phyloP scores from a whole-genome alignment of 495 filamentous ascomycete species.

The Tetracladium setigerum region DNA sequence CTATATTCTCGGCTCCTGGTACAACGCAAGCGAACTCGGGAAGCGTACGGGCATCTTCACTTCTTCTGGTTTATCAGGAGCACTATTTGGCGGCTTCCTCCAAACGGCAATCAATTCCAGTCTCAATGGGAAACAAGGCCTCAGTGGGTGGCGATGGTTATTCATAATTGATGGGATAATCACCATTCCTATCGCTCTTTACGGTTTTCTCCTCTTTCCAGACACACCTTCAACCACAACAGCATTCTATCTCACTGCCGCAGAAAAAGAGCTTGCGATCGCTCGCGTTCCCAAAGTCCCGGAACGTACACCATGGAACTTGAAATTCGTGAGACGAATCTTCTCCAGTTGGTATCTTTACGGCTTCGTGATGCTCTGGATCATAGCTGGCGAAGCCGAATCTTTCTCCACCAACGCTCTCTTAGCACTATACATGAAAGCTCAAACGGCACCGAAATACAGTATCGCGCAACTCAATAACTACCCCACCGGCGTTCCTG shows the following conservation, averaged over 20 bases:
- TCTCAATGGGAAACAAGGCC: conserved; percentile 41
- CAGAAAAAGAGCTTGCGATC: conserved; percentile 39
- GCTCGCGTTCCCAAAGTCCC: conserved; percentile 27
- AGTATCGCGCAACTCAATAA: conserved; percentile 39
- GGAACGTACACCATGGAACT: conserved; percentile 27
- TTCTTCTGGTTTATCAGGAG: conserved; percentile 41
- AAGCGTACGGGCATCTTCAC: conserved; percentile 54
- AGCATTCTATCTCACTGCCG: conserved; percentile 40
- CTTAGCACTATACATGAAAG: conserved; percentile 37
- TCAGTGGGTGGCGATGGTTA: conserved; percentile 60
- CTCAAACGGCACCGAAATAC: conserved; percentile 26
- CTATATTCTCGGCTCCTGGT: conserved; percentile 62
- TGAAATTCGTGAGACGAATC: conserved; percentile 32
- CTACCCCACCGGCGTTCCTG: conserved; percentile 39
- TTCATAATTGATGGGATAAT: conserved; percentile 46
- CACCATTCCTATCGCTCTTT: conserved; percentile 50
- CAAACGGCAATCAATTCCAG: conserved; percentile 48
- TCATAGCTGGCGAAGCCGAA: conserved; percentile 42
- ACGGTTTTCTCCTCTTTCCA: conserved; percentile 51
- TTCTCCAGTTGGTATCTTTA: conserved; percentile 41
- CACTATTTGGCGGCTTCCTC: conserved; percentile 43
- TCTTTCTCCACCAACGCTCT: conserved; percentile 41
- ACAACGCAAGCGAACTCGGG: conserved; percentile 54
- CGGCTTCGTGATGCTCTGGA: conserved; percentile 42
- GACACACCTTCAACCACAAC: conserved; percentile 48